Evolutionary conservation across 495 filamentous ascomycete genomes (phyloP), one percentile per base, ranked within the genome.

Genomic region (Parmelia sp.): DNA sequence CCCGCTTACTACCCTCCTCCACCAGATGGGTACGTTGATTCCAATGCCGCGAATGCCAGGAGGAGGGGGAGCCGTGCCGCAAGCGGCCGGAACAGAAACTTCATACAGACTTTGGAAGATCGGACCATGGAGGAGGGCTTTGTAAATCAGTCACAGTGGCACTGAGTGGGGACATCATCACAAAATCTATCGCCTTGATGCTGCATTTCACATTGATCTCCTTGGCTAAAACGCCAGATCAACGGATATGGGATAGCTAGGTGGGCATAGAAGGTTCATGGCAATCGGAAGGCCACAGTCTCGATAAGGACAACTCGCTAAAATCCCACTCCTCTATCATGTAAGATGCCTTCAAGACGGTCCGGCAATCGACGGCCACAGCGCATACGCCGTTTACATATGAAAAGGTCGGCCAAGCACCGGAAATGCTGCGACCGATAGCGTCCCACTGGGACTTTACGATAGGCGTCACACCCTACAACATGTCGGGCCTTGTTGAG

Each of bases 1-100:
- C 95, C 95, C 3, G 95, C 95, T 11, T 99, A 99, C 74, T 97
- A 97, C 69, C 95, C 94, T 21, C 94, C 94, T 12, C 92, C 92
- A n/a, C 84, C 90, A 4, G 94, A 96, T 66, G 92, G 91, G 11
- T 83, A 88, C 51, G 83, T 87, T 15, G 86, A 90, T 66, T 74
- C 81, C 31, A 83, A 77, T 40, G 72, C 82, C 37, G 57, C 63
- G 42, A 88, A 85, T 68, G 83, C 88, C 49, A 81, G 89, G 40
- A 81, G 93, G 59, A 85, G 92, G 69, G 88, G 90, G 27, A 95
- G 91, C 65, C 84, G 91, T 69, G 82, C 86, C 33, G 83, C 81
- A 61, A 82, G 82, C 67, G 82, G 80, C 45, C 79, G 85, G 65
- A 92, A 91, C 68, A 82, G 91, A 29, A 90, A 97, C 71, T 95